Evolutionary conservation across 768 basidiomycete species (phyloP).

Genomic region (Agaricus blazei): DNA sequence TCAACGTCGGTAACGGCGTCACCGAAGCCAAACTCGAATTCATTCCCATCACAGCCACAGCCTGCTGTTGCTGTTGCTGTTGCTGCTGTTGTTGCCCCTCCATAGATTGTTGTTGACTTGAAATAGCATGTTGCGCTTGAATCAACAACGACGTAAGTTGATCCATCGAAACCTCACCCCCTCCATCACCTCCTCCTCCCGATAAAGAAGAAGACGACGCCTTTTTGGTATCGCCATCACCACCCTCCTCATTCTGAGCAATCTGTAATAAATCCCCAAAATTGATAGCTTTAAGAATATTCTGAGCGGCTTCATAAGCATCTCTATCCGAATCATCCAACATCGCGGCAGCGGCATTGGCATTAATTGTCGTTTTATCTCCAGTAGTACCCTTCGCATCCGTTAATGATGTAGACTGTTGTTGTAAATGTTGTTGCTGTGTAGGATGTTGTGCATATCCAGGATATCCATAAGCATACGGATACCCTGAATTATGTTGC

Average conservation of each 20-base stretch:
- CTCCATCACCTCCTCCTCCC: too few species aligned
- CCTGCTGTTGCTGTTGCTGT: neutral
- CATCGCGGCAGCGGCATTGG: too few species aligned
- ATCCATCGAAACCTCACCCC: slow-evolving; percentile 8
- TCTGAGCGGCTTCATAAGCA: slow-evolving; percentile 75
- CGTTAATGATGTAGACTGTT: slow-evolving; percentile 7
- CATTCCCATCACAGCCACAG: too few species aligned
- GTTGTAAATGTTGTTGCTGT: slow-evolving; percentile 17
- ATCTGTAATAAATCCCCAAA: slow-evolving; percentile 51
- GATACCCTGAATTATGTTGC: neutral
- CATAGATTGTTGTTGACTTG: neutral
- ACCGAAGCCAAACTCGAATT: neutral
- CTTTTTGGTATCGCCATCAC: neutral
- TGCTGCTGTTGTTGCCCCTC: too few species aligned
- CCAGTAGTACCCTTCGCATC: too few species aligned
- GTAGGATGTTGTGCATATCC: slow-evolving; percentile 3
- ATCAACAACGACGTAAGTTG: slow-evolving; percentile 16
- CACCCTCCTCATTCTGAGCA: slow-evolving; percentile 25
- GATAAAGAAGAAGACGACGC: neutral
- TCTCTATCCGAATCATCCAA: slow-evolving; percentile 25
- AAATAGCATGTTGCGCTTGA: slow-evolving; percentile 24
- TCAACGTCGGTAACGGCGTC: slow-evolving; percentile 1
- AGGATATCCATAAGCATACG: slow-evolving; percentile 27
- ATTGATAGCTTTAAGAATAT: slow-evolving; percentile 73
- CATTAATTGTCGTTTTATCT: too few species aligned